These are phyloP conservation scores for Endocarpon pusillum DNA, from an alignment of 495 filamentous ascomycete species.

Conservation along the genomic window DNA sequence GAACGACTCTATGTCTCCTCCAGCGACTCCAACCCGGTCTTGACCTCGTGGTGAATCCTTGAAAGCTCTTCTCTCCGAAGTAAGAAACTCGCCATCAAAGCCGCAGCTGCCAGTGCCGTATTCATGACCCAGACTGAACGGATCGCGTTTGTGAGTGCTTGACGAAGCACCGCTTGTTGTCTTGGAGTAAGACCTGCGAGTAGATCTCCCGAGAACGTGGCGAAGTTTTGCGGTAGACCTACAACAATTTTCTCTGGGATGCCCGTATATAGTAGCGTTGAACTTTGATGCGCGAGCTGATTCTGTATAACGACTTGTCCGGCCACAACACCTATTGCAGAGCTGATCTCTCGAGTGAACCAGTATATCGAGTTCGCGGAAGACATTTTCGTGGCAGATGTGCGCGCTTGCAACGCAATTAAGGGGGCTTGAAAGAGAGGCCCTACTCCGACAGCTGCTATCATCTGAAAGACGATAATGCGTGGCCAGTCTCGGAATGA, in stretches of 20 bases:
- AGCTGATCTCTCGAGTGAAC: constrained; percentile 33
- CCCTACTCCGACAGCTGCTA: constrained; percentile 36
- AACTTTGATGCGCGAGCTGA: constrained; percentile 28
- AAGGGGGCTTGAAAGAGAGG: constrained; percentile 42
- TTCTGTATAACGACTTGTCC: constrained; percentile 43
- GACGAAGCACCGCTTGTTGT: constrained; percentile 29
- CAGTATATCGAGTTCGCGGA: constrained; percentile 33
- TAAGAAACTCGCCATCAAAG: constrained; percentile 34
- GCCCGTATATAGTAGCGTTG: constrained; percentile 19
- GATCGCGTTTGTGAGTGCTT: constrained; percentile 37
- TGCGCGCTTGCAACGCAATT: constrained; percentile 38
- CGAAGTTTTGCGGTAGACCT: constrained; percentile 18
- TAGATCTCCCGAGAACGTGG: constrained; percentile 38
- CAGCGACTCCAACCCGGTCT: constrained; percentile 42
- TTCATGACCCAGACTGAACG: constrained; percentile 54
- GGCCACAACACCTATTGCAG: constrained; percentile 35
- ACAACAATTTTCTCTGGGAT: constrained; percentile 18
- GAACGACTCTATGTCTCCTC: too few relatives aligned
- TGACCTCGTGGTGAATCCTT: constrained; percentile 39
- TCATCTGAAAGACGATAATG: constrained; percentile 36
- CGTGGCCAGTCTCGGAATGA: constrained; percentile 29
- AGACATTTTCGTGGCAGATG: constrained; percentile 34
- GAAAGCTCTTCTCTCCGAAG: constrained; percentile 38
- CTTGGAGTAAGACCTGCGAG: constrained; percentile 26
- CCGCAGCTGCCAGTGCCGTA: constrained; percentile 32